phyloP scores from a whole-genome alignment of 2,329 filamentous ascomycete genomes.

The Pyrenophora seminiperda region DNA sequence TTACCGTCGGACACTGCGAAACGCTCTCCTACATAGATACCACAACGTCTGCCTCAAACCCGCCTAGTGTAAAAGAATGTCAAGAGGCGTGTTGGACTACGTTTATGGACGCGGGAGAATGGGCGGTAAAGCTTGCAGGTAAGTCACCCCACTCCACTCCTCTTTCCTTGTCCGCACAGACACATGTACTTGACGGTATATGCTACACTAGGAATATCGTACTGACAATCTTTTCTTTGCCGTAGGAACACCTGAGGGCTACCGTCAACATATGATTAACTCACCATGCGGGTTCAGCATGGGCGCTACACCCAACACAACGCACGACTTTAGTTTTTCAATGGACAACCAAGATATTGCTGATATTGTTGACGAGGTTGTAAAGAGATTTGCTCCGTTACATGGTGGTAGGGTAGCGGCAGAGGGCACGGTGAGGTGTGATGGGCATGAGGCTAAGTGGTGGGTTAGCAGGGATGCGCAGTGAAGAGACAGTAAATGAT shows the following conservation, averaged over 20 bases:
- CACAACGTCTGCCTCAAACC: constrained; percentile 12
- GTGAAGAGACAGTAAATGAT: constrained; percentile 27
- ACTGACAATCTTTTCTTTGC: background rate
- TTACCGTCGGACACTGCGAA: constrained; percentile 21
- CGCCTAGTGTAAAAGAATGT: constrained; percentile 21
- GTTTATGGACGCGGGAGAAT: constrained; percentile 28
- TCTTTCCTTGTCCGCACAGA: no score
- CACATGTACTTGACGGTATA: background rate
- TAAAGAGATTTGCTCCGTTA: constrained; percentile 20
- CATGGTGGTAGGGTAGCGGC: constrained; percentile 26
- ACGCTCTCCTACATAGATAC: constrained; percentile 23
- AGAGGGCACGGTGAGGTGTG: constrained; percentile 26
- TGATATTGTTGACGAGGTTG: constrained; percentile 29
- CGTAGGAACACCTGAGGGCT: constrained; percentile 21
- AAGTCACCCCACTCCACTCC: background rate
- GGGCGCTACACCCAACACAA: constrained; percentile 17
- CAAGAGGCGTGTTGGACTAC: constrained; percentile 20
- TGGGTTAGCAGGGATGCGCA: constrained; percentile 15
- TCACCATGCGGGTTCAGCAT: constrained; percentile 26
- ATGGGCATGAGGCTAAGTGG: constrained; percentile 22
- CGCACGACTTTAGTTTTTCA: constrained; percentile 20
- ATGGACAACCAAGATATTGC: constrained; percentile 34
- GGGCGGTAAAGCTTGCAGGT: constrained; percentile 24
- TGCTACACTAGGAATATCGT: no score
- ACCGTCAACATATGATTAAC: constrained; percentile 19